Base-by-base conservation (phyloP, 1,139 yeast genomes). In the Pichia sp. region DNA sequence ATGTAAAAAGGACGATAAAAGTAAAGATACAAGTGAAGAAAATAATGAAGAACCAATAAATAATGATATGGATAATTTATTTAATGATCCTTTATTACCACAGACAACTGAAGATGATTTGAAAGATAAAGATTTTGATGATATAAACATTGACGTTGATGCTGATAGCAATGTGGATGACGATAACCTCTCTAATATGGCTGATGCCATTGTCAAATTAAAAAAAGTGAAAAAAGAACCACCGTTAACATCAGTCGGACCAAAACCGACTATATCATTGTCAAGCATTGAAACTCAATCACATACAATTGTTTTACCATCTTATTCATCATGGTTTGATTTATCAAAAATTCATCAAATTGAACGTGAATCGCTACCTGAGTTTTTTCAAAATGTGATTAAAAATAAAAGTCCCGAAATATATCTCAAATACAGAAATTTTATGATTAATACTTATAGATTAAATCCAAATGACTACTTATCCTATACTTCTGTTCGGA, bases 391-490 rank as follows among this genome's bases (percentile, higher is more conserved):
- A 86, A 85, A 64, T 79, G 86, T 46, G 81, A 63, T 63, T 49
- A 64, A 62, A 43, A 64, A 95, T 45, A 95, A 95, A 67, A 88
- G 97, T 1, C 96, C 97, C 4, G 82, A 85, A 60, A 84, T 90
- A 44, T 93, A 91, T 68, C 79, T 81, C 53, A 87, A 86, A 67
- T 91, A 90, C 67, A 81, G 99, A 65, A 93, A 91, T 67, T 93
- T 93, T 68, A 89, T 93, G 96, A 77, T 93, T 48, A 90, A 93
- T 68, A 80, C 96, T 8, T 95, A 93, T 68, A 77, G 99, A 60
- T 73, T 93, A 55, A 91, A 93, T 66, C 99, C 99, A 16, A 84
- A 85, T 62, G 99, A 93, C 68, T 91, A 88, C 64, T 75, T 93
- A 49, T 89, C 97, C 0, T 86, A 90, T 52, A 93, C 99, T 0